Evolutionary conservation across 2,329 filamentous ascomycete species (phyloP).

Genomic region (Ophiocordyceps sinensis): DNA sequence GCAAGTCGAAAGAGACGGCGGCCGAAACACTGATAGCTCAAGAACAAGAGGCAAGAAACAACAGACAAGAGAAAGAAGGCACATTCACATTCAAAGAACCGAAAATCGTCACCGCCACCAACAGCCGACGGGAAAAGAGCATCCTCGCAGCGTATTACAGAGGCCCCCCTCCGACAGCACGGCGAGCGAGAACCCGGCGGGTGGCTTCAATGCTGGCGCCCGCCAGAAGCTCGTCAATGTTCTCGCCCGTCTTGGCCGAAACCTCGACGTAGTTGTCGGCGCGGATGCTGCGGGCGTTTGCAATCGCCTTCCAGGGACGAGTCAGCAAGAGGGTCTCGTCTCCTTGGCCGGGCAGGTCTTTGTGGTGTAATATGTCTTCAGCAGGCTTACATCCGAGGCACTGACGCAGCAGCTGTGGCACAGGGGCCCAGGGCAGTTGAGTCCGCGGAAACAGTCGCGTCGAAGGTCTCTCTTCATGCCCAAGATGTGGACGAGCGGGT

Average conservation of each 20-base stretch:
- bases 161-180: not conserved
- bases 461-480: slow-evolving; percentile 20
- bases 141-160: not conserved
- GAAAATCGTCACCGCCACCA: too few relatives aligned
- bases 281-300: slow-evolving; percentile 16
- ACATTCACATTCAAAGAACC: too few relatives aligned
- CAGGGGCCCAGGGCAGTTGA: not conserved
- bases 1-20: too few relatives aligned
- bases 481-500: slow-evolving; percentile 16
- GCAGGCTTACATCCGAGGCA: slow-evolving; percentile 15
- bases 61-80: too few relatives aligned
- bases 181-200: slow-evolving; percentile 5
- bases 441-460: slow-evolving; percentile 8
- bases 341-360: not conserved
- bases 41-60: too few relatives aligned
- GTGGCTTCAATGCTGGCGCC: slow-evolving; percentile 11
- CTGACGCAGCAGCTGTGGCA: slow-evolving; percentile 11
- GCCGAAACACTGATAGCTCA: too few relatives aligned
- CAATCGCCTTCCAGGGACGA: slow-evolving; percentile 11
- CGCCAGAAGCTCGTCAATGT: slow-evolving; percentile 16
- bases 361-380: too few relatives aligned
- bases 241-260: slow-evolving; percentile 21
- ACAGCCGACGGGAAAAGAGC: not conserved
- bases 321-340: not conserved
- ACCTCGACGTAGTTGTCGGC: slow-evolving; percentile 18